These are phyloP conservation scores for Cytospora leucostoma DNA, from an alignment of 2,329 filamentous ascomycete genomes.

Conservation along the genomic window DNA sequence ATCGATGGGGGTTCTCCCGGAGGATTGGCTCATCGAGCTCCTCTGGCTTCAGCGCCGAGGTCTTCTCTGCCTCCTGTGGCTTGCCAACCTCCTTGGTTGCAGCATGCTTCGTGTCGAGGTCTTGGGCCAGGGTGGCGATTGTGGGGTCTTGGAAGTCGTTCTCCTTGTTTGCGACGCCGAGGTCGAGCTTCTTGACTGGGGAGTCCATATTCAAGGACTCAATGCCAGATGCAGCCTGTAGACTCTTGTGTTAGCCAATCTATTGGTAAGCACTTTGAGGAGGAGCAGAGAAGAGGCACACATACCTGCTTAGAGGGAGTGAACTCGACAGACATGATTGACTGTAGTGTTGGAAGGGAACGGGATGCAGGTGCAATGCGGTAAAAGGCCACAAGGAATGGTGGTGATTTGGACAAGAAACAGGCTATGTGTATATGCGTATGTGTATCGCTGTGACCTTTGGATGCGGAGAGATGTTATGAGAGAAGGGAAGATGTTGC, in stretches of 20 bases:
- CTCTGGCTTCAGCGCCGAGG: constrained; percentile 52
- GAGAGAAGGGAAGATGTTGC: constrained; percentile 7
- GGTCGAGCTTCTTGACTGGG: constrained; percentile 86
- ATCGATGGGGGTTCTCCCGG: constrained; percentile 92
- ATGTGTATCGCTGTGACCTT: constrained; percentile 2
- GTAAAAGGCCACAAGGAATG: constrained; percentile 6
- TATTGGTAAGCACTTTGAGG: constrained; percentile 24
- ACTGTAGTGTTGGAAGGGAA: constrained; percentile 4
- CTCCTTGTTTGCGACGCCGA: constrained; percentile 76
- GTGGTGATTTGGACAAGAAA: constrained; percentile 9
- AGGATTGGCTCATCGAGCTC: constrained; percentile 88
- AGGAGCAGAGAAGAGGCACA: constrained; percentile 8
- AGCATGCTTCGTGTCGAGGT: constrained; percentile 61
- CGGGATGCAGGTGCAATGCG: constrained; percentile 40
- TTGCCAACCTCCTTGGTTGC: constrained; percentile 48
- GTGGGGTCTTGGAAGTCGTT: constrained; percentile 62
- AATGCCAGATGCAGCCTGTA: constrained; percentile 81
- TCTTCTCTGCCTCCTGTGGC: constrained; percentile 42
- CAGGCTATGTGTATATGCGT: constrained; percentile 3
- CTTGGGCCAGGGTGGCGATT: constrained; percentile 53
- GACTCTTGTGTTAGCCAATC: constrained; percentile 37
- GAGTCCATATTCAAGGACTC: constrained; percentile 92
- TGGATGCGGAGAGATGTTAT: constrained; percentile 10
- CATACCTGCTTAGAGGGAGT: constrained; percentile 39
- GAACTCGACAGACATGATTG: constrained; percentile 71